Evolutionary conservation across 1,284 basidiomycete species (phyloP).

Genomic region (Acaromyces ingoldii): DNA sequence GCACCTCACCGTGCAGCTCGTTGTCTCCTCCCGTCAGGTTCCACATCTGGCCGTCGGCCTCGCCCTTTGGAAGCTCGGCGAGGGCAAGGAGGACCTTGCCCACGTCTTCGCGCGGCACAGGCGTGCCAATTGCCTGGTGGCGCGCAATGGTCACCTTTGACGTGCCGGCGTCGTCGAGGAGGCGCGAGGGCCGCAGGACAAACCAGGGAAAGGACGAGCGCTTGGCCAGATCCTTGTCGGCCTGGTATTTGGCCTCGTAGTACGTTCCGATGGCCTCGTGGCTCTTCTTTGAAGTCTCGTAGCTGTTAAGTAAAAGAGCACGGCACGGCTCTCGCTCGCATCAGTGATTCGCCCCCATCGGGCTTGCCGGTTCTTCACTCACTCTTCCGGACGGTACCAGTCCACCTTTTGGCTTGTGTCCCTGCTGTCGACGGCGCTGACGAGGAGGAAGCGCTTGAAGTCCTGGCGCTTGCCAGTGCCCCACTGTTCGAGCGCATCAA

Average conservation of each 20-base stretch:
- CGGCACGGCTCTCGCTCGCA: constrained; percentile 48
- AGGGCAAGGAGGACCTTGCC: constrained; percentile 59
- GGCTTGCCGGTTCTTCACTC: constrained; percentile 53
- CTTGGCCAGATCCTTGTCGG: constrained; percentile 63
- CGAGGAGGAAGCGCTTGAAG: constrained; percentile 60
- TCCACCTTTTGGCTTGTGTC: constrained; percentile 53
- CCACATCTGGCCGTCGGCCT: constrained; percentile 59
- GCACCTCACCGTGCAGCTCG: constrained; percentile 57
- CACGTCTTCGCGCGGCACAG: constrained; percentile 60
- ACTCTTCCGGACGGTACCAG: constrained; percentile 21
- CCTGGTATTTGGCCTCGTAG: constrained; percentile 55
- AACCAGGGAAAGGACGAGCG: constrained; percentile 65
- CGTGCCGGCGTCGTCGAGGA: constrained; percentile 55
- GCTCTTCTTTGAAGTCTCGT: constrained; percentile 47
- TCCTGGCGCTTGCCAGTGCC: constrained; percentile 52
- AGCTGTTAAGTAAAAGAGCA: constrained; percentile 10
- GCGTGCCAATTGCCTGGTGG: constrained; percentile 17
- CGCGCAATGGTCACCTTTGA: constrained; percentile 27
- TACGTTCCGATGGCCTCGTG: constrained; percentile 25
- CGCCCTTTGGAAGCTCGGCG: constrained; percentile 59
- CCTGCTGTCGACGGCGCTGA: constrained; percentile 65
- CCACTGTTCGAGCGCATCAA: constrained; percentile 64
- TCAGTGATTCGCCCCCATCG: constrained; percentile 53
- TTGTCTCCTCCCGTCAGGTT: constrained; percentile 63
- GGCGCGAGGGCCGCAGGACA: constrained; percentile 64